Evolutionary conservation across 2,329 filamentous ascomycete species (phyloP), one percentile per base, ranked within the genome.

Genomic region (Curvularia spicifera): DNA sequence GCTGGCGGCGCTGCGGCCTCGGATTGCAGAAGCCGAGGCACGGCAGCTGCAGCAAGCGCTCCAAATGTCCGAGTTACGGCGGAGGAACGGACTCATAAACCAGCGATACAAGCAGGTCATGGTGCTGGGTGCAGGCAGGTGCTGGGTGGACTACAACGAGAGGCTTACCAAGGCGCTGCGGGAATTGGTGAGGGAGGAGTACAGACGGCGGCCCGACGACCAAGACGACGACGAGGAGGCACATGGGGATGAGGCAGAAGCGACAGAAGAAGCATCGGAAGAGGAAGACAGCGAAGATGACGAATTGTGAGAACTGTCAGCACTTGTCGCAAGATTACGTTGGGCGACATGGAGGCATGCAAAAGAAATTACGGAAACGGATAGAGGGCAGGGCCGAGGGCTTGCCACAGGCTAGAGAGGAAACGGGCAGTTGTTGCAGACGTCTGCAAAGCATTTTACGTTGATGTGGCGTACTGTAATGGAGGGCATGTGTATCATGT

Each of bases 131-230:
- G 86, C 86, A 65, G 89, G 89, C 0, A 85, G 87, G 65, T 84
- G 85, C 57, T 88, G 92, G 79, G 89, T 89, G 22, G 86, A 89
- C 51, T 87, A 89, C 71, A 90, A 96, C 76, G 83, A 85, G 33
- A 82, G 89, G 49, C 76, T 93, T 12, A 84, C 85, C 74, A 80
- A 82, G 59, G 84, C 87, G 7, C 91, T 95, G 78, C 83, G 85
- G 53, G 80, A 81, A 8, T 81, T 94, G 2, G 82, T 86, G 71
- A 84, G 89, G 69, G 81, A 81, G 50, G 90, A 93, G 71, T 81
- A 80, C 62, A 77, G 77, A 76, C 83, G 80, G 67, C 83, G 80
- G 67, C 81, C 80, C 55, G 78, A 78, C 53, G 73, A 74, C 56
- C 63, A 43, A 0, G 13, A 43, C 5, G 24, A 26, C 15, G 40